Evolutionary conservation across 805 yeast genomes (phyloP).

Genomic region (Ascoidea tarda): DNA sequence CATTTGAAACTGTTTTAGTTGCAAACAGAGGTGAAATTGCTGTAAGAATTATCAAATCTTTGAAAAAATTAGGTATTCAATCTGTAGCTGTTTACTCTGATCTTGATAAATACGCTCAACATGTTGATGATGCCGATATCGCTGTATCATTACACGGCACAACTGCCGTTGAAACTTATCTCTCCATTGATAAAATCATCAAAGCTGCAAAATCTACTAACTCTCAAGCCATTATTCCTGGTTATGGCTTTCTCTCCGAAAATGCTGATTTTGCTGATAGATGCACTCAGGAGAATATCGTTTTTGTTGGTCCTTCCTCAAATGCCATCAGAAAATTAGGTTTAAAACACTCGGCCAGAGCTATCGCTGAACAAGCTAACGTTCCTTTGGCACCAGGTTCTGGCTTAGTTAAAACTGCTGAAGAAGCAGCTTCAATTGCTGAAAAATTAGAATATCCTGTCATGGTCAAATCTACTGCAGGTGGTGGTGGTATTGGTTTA

Average conservation of each 20-base stretch:
- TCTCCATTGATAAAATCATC: conserved; percentile 73
- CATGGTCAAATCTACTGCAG: conserved; percentile 96
- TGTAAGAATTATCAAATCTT: conserved; percentile 80
- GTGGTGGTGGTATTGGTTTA: conserved; percentile 98
- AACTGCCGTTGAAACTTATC: conserved; percentile 84
- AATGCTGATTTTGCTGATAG: conserved; percentile 93
- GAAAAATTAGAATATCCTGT: conserved; percentile 51
- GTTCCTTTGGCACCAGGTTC: conserved; percentile 99
- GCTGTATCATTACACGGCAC: conserved; percentile 66
- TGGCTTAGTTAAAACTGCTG: conserved; percentile 55
- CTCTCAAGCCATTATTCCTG: conserved; percentile 95
- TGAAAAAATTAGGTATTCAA: conserved; percentile 63
- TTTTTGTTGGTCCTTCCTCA: conserved; percentile 94
- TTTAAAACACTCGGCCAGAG: conserved; percentile 92
- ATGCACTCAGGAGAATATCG: conserved; percentile 69
- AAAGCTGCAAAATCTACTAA: conserved; percentile 72
- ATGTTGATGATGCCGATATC: conserved; percentile 71
- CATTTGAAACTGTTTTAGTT: conserved; percentile 44
- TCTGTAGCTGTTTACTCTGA: conserved; percentile 87
- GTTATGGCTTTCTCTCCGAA: conserved; percentile 93
- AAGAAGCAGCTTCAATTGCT: conserved; percentile 69
- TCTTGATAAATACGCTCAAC: conserved; percentile 79
- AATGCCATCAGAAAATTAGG: conserved; percentile 86
- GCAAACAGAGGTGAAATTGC: conserved; percentile 99
- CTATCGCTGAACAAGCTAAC: conserved; percentile 78